Conservation (phyloP, 2,329 filamentous ascomycete genomes). For the Sporothrix sp. region DNA sequence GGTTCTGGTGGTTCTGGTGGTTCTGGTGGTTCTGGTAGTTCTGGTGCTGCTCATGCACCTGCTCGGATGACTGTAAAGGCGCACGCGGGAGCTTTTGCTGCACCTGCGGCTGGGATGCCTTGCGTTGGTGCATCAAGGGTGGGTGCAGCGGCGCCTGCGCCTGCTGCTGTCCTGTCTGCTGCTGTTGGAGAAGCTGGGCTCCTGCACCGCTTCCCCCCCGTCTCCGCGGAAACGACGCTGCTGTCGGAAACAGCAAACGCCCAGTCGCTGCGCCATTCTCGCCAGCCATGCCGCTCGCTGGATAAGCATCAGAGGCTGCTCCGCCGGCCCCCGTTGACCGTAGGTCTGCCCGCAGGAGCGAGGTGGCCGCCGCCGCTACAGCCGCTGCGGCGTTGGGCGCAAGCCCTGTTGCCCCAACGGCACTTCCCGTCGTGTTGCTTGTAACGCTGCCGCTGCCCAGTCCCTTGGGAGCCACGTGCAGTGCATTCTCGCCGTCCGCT, state of each 20-base stretch:
- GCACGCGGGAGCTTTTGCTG: background rate
- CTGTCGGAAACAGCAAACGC: background rate
- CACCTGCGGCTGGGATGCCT: background rate
- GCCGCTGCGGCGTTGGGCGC: background rate
- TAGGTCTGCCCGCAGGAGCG: conserved; percentile 23
- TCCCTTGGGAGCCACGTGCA: conserved; percentile 46
- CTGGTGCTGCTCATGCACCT: background rate
- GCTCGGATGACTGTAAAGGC: too few relatives aligned
- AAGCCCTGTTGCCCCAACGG: background rate
- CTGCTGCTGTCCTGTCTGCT: background rate
- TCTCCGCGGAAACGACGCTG: background rate
- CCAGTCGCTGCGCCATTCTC: conserved; percentile 18
- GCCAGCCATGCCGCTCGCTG: conserved; percentile 17
- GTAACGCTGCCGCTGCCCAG: background rate
- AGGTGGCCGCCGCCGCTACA: conserved; percentile 5
- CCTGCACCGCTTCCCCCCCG: background rate
- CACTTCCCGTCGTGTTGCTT: background rate
- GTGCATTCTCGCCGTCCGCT: conserved; percentile 73
- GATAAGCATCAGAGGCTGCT: conserved; percentile 13
- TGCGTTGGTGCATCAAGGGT: background rate
- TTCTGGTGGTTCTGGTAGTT: background rate
- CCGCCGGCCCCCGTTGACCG: conserved; percentile 25
- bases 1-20: background rate
- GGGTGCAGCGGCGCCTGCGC: background rate
- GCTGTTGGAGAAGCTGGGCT: background rate